phyloP scores from a whole-genome alignment of 768 basidiomycete genomes.

The Russula abietina region DNA sequence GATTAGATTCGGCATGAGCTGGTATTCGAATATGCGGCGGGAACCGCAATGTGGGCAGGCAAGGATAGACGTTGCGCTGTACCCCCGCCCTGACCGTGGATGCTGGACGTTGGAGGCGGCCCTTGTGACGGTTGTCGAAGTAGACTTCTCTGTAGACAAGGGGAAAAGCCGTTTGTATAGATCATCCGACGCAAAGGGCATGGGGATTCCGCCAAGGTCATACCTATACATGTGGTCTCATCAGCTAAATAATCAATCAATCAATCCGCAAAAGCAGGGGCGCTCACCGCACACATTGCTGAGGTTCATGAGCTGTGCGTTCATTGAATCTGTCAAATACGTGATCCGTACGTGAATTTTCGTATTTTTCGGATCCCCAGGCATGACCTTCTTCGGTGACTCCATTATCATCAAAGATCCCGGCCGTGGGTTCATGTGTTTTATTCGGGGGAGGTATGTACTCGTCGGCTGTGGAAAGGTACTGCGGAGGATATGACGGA shows the following conservation, averaged over 20 bases:
- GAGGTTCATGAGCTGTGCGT: constrained; percentile 60
- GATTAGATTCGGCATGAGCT: constrained; percentile 92
- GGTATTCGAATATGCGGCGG: constrained; percentile 80
- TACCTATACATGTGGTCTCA: constrained; percentile 47
- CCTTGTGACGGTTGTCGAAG: constrained; percentile 50
- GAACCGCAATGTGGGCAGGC: constrained; percentile 62
- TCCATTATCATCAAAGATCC: constrained; percentile 39
- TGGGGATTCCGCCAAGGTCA: constrained; percentile 76
- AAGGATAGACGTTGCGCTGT: constrained; percentile 49
- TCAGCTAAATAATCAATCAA: not conserved
- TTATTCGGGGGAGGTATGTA: constrained; percentile 55
- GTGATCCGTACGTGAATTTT: constrained; percentile 76
- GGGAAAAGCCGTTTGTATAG: constrained; percentile 75
- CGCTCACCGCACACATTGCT: constrained; percentile 82
- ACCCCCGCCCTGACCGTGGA: constrained; percentile 42
- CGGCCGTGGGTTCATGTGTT: constrained; percentile 34
- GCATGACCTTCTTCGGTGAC: constrained; percentile 41
- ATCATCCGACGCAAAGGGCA: constrained; percentile 78
- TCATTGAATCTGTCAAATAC: constrained; percentile 82
- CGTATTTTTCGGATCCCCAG: constrained; percentile 73
- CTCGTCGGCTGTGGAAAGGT: constrained; percentile 70
- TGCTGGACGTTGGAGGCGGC: constrained; percentile 52
- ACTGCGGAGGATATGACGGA: constrained; percentile 61
- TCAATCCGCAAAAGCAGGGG: not conserved
- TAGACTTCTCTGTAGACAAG: constrained; percentile 35